phyloP scores from a whole-genome alignment of 23 red algal species.

The Chondrus crispus region DNA sequence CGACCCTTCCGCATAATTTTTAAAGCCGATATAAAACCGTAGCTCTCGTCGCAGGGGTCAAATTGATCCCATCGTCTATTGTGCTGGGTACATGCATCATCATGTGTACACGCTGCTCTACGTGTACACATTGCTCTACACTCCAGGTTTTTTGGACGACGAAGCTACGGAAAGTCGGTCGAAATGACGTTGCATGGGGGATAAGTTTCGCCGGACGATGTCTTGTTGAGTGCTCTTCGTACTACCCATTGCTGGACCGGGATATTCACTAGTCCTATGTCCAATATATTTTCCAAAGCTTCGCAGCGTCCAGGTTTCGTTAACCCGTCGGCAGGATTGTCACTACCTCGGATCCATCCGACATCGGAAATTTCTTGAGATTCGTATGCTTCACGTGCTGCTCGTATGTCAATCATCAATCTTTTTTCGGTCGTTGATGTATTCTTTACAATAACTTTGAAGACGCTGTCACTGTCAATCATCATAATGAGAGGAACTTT shows the following conservation, averaged over 20 bases:
- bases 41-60: no score
- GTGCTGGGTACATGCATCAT: no score
- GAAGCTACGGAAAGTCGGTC: no score
- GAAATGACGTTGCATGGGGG: no score
- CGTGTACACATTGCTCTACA: no score
- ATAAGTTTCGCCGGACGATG: no score
- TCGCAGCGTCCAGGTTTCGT: not conserved
- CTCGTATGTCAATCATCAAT: not conserved
- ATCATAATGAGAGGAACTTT: not conserved
- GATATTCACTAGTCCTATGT: not conserved
- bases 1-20: no score
- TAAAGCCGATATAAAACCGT: no score
- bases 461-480: not conserved
- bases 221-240: no score
- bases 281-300: not conserved
- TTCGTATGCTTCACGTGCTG: not conserved
- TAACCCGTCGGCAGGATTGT: slow-evolving; percentile 1
- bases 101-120: no score
- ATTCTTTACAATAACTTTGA: not conserved
- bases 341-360: not conserved
- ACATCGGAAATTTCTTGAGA: not conserved
- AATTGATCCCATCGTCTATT: no score
- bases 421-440: not conserved
- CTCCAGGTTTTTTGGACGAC: no score
- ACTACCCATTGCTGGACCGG: slow-evolving; percentile 5